A percentile compares a stretch with the other conserved stretches of the same genome.
These are phyloP conservation scores for Rhizomucor miehei DNA, from an alignment of 371 early-diverging fungal species.

Conservation along the genomic window DNA sequence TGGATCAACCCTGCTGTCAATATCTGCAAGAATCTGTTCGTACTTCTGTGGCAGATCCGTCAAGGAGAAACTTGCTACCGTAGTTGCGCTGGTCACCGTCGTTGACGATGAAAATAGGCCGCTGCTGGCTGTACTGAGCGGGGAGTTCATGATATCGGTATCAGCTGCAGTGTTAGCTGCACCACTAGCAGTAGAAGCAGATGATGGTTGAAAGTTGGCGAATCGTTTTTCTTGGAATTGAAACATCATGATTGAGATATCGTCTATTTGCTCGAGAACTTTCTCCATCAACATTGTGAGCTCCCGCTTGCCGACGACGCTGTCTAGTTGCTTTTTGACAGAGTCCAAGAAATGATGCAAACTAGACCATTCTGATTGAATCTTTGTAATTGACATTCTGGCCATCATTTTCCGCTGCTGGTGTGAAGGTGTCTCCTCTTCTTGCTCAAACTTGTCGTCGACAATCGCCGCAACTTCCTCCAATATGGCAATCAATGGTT, in stretches of 20 bases:
- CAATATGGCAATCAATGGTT: slow-evolving; percentile 43
- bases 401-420: slow-evolving; percentile 8
- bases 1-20: slow-evolving; percentile 53
- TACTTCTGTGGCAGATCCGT: slow-evolving; percentile 8
- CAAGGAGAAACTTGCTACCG: neutral
- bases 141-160: slow-evolving; percentile 8
- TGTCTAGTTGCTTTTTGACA: slow-evolving; percentile 27
- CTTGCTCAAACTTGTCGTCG: slow-evolving; percentile 29
- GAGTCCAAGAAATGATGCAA: slow-evolving; percentile 40
- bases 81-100: slow-evolving; percentile 8
- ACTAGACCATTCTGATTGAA: slow-evolving; percentile 50
- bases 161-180: slow-evolving; percentile 1
- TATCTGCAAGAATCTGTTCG: slow-evolving; percentile 30
- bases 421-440: slow-evolving; percentile 10
- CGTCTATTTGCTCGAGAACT: slow-evolving; percentile 32
- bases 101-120: slow-evolving; percentile 8
- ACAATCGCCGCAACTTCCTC: slow-evolving; percentile 45
- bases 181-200: slow-evolving; percentile 13
- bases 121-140: slow-evolving; percentile 13
- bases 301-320: slow-evolving; percentile 18
- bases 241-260: slow-evolving; percentile 38
- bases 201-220: slow-evolving; percentile 17
- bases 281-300: slow-evolving; percentile 23
- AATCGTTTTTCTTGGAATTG: slow-evolving; percentile 44
- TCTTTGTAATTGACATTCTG: slow-evolving; percentile 30